Conservation (phyloP, 179 eudicot genomes). For the Gypsophila paniculata region DNA sequence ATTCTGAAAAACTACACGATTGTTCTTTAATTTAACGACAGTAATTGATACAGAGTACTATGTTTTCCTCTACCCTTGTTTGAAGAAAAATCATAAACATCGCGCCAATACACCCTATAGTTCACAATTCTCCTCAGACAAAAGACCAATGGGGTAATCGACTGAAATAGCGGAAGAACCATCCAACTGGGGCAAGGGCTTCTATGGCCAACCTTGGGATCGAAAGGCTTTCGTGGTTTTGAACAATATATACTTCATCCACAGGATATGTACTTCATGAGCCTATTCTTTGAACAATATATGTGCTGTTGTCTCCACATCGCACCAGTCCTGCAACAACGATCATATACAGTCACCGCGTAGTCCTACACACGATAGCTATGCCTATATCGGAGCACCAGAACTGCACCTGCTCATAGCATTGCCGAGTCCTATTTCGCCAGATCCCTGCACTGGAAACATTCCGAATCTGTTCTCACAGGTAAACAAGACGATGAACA, state of each 20-base stretch:
- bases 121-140: too few relatives aligned
- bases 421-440: constrained; percentile 19
- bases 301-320: constrained; percentile 21
- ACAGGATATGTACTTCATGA: constrained; percentile 22
- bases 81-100: too few relatives aligned
- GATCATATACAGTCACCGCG: neutral
- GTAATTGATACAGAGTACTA: too few relatives aligned
- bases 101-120: too few relatives aligned
- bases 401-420: constrained; percentile 31
- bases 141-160: too few relatives aligned
- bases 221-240: constrained; percentile 14
- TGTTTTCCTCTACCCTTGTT: too few relatives aligned
- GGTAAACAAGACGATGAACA: neutral
- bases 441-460: constrained; percentile 15
- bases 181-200: neutral
- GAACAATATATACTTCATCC: constrained; percentile 31
- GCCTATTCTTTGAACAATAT: constrained; percentile 13
- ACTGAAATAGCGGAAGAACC: neutral
- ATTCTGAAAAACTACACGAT: constrained; percentile 10
- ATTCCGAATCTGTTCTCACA: constrained; percentile 19
- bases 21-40: too few relatives aligned
- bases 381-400: neutral
- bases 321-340: constrained; percentile 23
- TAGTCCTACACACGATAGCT: neutral
- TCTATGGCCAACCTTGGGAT: neutral